Base-by-base conservation (phyloP, 305 asterid species). In the Fraxinus velutina region DNA sequence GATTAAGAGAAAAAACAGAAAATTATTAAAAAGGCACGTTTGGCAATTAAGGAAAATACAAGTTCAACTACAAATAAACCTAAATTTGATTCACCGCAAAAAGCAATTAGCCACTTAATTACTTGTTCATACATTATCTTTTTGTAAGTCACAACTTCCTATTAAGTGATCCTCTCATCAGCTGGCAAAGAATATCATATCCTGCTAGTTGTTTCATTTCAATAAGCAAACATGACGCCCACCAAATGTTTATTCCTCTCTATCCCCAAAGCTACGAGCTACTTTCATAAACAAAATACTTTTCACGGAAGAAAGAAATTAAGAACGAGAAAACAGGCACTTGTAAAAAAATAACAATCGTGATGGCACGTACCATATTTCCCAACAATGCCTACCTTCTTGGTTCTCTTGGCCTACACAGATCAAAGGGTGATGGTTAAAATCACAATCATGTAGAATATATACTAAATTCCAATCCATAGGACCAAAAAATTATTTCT, bases 321-420 rank as follows among this genome's bases (percentile, higher is more conserved):
- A 24, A 62, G 27, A 62, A 22, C 71, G 5, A 17, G 10, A 57
- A 57, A 57, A 19, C 8, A n/a, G 62, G 62, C 22, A 50, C 2
- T 50, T 3, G 15, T 1, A 15, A 47, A 50, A 36, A 17, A 36
- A 7, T 22, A 73, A 13, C 19, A 22, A 9, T 17, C 22, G 0
- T 2, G 24, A 22, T 47, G 71, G 15, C 3, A 79, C 87, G 62
- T 81, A 88, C 88, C 89, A 39, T 89, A 89, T 73, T 89, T 89
- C 21, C 90, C 88, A 8, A 89, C 90, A 80, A 87, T 89, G 34
- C 89, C 88, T 3, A 86, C 87, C 86, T 87, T 86, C 87, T 89
- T 89, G 29, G 92, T 86, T 81, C 90, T 86, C 89, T 86, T 85
- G 36, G 91, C 81, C 88, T 84, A 80, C 50, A 83, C 24, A 76